Base-by-base conservation (phyloP, 257 asterid species). In the Forsythia suspensa region DNA sequence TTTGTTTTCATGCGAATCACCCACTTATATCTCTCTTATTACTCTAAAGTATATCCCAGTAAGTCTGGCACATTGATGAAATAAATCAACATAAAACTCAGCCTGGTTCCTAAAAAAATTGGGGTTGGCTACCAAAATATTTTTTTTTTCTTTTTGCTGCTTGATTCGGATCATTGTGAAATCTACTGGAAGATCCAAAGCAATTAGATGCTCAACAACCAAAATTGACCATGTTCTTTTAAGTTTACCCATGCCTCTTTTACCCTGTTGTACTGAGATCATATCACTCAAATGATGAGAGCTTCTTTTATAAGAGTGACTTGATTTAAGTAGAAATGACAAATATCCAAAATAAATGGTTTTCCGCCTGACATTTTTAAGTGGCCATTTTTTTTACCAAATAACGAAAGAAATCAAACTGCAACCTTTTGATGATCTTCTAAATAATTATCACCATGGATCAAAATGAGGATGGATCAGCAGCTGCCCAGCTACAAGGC, bases 401-500 rank as follows among this genome's bases (percentile, higher is more conserved):
- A 70, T 20, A 61, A 77, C 0, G 8, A 39, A 29, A 16, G 15
- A 48, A 48, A 13, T 52, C 43, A 65, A 63, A 69, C 16, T 34
- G 55, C 38, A 72, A 94, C 98, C 96, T 94, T 92, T 83, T 84
- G 82, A 51, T 79, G 87, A 83, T 92, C 96, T 78, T 86, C 66
- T 39, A 92, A 83, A 82, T 92, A 92, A 71, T 86, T 92, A 61
- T 86, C 83, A n/a, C 96, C 96, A 13, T 97, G 97, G 77, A 94
- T 79, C 73, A 90, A 86, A 90, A 94, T 1, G 96, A 87, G 15
- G 94, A 84, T 77, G 97, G 94, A 87, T 92, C 97, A 8, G 88
- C 89, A 67, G 84, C 79, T 8, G 94, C 88, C 90, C 95, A 94
- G 82, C 91, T 91, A 77, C 91, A 90, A 0, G 92, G 91, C 91